These are phyloP conservation scores for Umbelopsis vinacea DNA, from an alignment of 192 early-diverging fungal species.

Conservation along the genomic window DNA sequence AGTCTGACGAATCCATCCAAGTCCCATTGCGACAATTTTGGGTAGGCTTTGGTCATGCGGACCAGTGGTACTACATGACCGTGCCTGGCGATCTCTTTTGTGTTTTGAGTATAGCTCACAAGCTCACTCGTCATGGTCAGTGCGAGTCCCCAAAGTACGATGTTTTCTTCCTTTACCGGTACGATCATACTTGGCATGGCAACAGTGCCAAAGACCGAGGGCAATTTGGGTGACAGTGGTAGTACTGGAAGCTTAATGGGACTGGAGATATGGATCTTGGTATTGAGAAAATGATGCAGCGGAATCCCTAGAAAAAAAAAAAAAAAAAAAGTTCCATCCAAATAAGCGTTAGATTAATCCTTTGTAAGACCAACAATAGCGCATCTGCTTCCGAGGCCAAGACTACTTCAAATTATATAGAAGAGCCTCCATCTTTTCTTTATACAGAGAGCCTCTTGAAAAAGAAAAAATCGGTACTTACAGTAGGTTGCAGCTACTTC, in stretches of 20 bases:
- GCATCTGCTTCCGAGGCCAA: background rate
- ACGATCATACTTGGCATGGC: constrained; percentile 28
- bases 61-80: constrained; percentile 19
- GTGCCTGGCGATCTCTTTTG: constrained; percentile 22
- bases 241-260: constrained; percentile 22
- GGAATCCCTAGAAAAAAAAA: constrained; percentile 35
- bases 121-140: constrained; percentile 38
- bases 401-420: background rate
- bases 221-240: constrained; percentile 5
- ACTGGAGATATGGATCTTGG: background rate
- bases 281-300: constrained; percentile 29
- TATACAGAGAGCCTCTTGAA: background rate
- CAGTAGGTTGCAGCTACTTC: constrained; percentile 40
- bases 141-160: constrained; percentile 35
- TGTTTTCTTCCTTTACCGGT: constrained; percentile 20
- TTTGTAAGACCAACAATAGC: constrained; percentile 24
- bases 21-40: constrained; percentile 19
- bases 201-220: constrained; percentile 27
- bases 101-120: constrained; percentile 17
- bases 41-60: constrained; percentile 20
- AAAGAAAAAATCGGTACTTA: constrained; percentile 7
- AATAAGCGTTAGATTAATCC: constrained; percentile 14
- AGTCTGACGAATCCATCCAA: constrained; percentile 13
- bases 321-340: background rate
- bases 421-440: background rate